Evolutionary conservation across 495 filamentous ascomycete species (phyloP).

Genomic region (Xylaria venustula): DNA sequence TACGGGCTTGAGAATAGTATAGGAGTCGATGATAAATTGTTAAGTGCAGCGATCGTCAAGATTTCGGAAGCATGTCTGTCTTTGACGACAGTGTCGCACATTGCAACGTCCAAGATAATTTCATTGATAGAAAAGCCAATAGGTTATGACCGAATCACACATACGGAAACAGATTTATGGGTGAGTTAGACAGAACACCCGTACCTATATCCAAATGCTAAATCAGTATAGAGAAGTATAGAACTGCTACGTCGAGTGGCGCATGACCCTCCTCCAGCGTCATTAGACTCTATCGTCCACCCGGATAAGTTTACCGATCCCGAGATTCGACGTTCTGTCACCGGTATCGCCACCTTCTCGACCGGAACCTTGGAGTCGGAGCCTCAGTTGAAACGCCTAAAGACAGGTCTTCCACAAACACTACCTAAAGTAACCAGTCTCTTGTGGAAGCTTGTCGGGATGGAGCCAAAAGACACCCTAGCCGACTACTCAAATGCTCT

Average conservation of each 20-base stretch:
- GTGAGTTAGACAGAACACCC: constrained; percentile 22
- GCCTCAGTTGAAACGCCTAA: constrained; percentile 34
- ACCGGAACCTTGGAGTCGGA: constrained; percentile 14
- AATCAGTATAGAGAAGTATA: constrained; percentile 30
- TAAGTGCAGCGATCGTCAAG: constrained; percentile 31
- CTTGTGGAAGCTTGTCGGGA: constrained; percentile 23
- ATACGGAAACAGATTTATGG: constrained; percentile 29
- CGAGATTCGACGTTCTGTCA: constrained; percentile 25
- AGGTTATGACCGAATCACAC: constrained; percentile 18
- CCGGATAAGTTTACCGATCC: constrained; percentile 29
- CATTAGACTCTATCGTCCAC: constrained; percentile 9
- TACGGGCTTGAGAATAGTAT: constrained; percentile 1
- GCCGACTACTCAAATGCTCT: constrained; percentile 20
- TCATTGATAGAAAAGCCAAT: constrained; percentile 24
- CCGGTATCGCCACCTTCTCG: constrained; percentile 16
- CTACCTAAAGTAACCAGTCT: constrained; percentile 16
- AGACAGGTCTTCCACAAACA: constrained; percentile 14
- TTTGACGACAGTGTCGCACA: constrained; percentile 31
- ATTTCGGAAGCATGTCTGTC: constrained; percentile 30
- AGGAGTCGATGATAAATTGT: constrained; percentile 13
- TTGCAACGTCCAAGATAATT: constrained; percentile 33
- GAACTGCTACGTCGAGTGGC: constrained; percentile 28
- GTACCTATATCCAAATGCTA: constrained; percentile 14
- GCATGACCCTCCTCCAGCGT: constrained; percentile 12
- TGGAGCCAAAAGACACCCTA: constrained; percentile 13